A percentile compares a stretch with the other conserved stretches of the same genome.
Conservation (phyloP, 371 early-diverging fungal genomes). For the Rhizopus sp. region DNA sequence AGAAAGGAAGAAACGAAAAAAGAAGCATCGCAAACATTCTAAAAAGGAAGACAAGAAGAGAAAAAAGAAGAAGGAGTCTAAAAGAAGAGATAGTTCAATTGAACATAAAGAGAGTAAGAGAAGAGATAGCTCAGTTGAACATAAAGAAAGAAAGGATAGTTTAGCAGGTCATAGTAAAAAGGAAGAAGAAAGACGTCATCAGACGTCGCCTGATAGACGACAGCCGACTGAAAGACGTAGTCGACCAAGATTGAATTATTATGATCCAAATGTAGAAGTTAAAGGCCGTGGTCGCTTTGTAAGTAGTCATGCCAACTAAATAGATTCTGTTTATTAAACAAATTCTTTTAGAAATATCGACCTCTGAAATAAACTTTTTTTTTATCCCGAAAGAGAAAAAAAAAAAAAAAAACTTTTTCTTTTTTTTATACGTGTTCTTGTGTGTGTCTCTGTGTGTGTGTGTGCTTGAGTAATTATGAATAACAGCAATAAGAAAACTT, state of each 20-base stretch:
- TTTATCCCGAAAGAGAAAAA: neutral
- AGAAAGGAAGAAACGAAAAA: slow-evolving; percentile 21
- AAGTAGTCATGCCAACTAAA: slow-evolving; percentile 8
- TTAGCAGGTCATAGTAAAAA: slow-evolving; percentile 3
- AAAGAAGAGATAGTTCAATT: slow-evolving; percentile 7
- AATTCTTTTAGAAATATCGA: neutral
- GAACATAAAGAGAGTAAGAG: slow-evolving; percentile 8
- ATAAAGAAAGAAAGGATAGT: slow-evolving; percentile 6
- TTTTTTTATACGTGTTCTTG: slow-evolving; percentile 4
- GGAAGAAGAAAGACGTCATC: slow-evolving; percentile 1
- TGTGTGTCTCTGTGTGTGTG: neutral
- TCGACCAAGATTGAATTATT: slow-evolving; percentile 25
- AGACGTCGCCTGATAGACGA: slow-evolving; percentile 1
- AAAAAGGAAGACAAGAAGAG: slow-evolving; percentile 30
- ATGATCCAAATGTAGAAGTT: slow-evolving; percentile 42
- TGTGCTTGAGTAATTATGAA: neutral
- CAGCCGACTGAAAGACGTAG: slow-evolving; percentile 32
- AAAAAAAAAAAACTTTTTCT: neutral
- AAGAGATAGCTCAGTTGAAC: slow-evolving; percentile 10
- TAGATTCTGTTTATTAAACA: no score
- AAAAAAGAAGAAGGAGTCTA: neutral
- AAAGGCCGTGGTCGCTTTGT: slow-evolving; percentile 53
- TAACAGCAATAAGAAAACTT: slow-evolving; percentile 22
- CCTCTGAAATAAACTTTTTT: neutral
- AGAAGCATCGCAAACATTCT: slow-evolving; percentile 23